A percentile compares a stretch with the other conserved stretches of the same genome.
Conservation (phyloP, 2,329 filamentous ascomycete species). For the Calonectria hongkongensis region DNA sequence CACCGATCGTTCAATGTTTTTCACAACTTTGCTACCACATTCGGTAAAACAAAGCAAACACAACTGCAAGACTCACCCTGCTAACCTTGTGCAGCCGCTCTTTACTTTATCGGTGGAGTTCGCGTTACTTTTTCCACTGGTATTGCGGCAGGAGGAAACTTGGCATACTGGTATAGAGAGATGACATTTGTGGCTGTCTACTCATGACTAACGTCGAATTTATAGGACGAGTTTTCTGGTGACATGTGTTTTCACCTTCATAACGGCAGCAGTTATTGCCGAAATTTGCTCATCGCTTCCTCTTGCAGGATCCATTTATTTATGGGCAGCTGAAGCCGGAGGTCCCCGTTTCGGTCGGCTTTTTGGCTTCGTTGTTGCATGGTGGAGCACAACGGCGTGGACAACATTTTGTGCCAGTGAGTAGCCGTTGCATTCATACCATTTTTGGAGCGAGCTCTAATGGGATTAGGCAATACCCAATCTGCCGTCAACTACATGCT, state of each 20-base stretch:
- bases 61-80: neutral
- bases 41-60: conserved; percentile 64
- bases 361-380: conserved; percentile 77
- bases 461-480: conserved; percentile 66
- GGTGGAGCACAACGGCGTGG: conserved; percentile 79
- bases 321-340: conserved; percentile 77
- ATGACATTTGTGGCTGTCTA: no score
- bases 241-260: conserved; percentile 76
- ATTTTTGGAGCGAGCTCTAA: neutral
- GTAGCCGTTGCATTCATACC: conserved; percentile 15
- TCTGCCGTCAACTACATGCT: conserved; percentile 72
- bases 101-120: conserved; percentile 77
- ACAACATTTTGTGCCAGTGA: conserved; percentile 74
- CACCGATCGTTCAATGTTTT: conserved; percentile 74
- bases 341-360: conserved; percentile 73
- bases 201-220: neutral
- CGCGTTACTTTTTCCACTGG: conserved; percentile 78
- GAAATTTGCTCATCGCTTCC: conserved; percentile 77
- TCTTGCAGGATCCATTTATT: conserved; percentile 75
- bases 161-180: conserved; percentile 73
- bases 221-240: conserved; percentile 75
- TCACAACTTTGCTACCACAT: conserved; percentile 76
- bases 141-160: conserved; percentile 75
- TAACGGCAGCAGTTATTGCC: conserved; percentile 76
- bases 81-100: conserved; percentile 66